Evolutionary conservation across 106 monocot genomes (phyloP).

Genomic region (Acanthochlamys bracteata): DNA sequence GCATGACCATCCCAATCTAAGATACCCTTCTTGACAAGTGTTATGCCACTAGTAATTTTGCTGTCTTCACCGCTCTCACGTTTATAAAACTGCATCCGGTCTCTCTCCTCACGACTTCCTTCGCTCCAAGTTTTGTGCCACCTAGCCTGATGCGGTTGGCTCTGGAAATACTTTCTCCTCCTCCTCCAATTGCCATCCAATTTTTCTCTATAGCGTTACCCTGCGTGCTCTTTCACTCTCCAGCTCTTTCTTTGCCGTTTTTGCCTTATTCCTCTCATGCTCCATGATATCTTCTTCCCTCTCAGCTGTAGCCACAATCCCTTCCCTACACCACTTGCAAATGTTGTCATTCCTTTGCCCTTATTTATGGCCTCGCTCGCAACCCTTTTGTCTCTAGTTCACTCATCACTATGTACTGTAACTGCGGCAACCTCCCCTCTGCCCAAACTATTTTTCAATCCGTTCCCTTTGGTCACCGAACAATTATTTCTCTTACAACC

Average conservation of each 20-base stretch:
- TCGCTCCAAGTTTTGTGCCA: conserved; percentile 13
- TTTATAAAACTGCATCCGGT: neutral
- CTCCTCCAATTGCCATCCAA: neutral
- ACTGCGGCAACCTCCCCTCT: conserved; percentile 18
- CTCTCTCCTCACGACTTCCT: conserved; percentile 7
- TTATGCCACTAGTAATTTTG: conserved; percentile 11
- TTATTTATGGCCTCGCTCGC: neutral
- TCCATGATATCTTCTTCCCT: neutral
- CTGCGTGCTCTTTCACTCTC: neutral
- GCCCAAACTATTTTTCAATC: conserved; percentile 20
- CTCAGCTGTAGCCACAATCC: neutral
- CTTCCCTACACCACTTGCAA: conserved; percentile 8
- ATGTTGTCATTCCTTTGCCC: conserved; percentile 3
- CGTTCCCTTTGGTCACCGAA: neutral
- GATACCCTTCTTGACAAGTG: too few relatives aligned
- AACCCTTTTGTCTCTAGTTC: conserved; percentile 4
- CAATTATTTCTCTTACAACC: conserved; percentile 9
- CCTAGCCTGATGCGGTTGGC: conserved; percentile 13
- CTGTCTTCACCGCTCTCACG: conserved; percentile 5
- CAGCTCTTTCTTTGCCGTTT: neutral
- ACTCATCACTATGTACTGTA: conserved; percentile 17
- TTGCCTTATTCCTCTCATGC: conserved; percentile 6
- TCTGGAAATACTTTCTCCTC: conserved; percentile 1
- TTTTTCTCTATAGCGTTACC: conserved; percentile 7
- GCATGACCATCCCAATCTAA: too few relatives aligned